Evolutionary conservation across 495 filamentous ascomycete species (phyloP), one percentile per base, ranked within the genome.

Genomic region (Cercophora samala): DNA sequence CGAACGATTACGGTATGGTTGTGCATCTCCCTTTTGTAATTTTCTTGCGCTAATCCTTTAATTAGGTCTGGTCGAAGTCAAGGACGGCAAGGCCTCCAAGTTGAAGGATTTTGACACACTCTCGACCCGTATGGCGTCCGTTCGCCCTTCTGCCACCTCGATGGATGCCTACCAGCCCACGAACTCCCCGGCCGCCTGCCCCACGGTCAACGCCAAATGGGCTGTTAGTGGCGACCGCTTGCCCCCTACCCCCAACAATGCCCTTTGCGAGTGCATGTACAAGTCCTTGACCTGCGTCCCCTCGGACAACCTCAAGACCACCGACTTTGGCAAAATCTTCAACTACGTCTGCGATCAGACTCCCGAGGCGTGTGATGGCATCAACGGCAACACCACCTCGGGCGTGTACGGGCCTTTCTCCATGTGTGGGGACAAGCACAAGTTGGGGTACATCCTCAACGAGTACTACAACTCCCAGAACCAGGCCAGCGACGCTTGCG

Each of bases 401-500:
- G 95, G 93, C 60, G 80, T 80, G 23, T 99, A 96, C 76, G 95
- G 95, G 60, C 88, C 91, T 5, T 98, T 93, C 81, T 87, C 88
- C 77, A 96, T 97, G 91, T 99, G 95, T 83, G 85, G 83, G 70
- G 67, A 87, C 69, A 86, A 82, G 68, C 83, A 96, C 77, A 85
- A 95, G 79, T 87, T 98, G 24, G 88, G 87, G 62, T 97, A 88
- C 74, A 90, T 88, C 37, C 83, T 97, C 68, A 89, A 97, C 80
- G 68, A 79, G 65, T 99, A 97, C 83, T 95, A 93, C 79, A 76
- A 82, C 18, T 80, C 81, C 73, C 88, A 92, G 80, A 78, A 79
- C 66, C 72, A 76, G 54, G 80, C 75, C 62, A 73, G 79, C 22
- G 75, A 77, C 51, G 90, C 93, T 26, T 99, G 95, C 75, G 82